Percentiles rank a stretch among this genome's conserved stretches.
These are phyloP conservation scores for Neurospora terricola DNA, from an alignment of 495 filamentous ascomycete genomes.

Conservation along the genomic window DNA sequence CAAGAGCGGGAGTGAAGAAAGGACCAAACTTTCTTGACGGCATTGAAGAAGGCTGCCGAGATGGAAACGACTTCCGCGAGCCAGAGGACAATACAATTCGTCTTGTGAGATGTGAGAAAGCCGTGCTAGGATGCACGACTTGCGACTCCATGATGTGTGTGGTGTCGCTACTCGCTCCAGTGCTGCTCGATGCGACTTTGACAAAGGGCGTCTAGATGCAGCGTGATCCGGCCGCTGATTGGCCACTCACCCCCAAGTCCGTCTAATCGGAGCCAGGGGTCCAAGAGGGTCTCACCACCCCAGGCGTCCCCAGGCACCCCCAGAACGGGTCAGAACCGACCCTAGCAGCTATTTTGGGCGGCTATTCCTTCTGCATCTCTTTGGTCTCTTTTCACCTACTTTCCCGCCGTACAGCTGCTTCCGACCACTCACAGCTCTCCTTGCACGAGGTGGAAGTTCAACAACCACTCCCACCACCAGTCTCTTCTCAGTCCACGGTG, in stretches of 20 bases:
- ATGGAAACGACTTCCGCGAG: neutral
- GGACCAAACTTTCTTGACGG: neutral
- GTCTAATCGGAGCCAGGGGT: neutral
- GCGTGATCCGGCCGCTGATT: constrained; percentile 19
- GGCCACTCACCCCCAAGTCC: constrained; percentile 4
- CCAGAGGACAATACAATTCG: neutral
- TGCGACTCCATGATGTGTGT: neutral
- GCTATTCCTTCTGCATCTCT: constrained; percentile 8
- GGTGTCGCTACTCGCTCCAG: neutral
- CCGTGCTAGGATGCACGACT: neutral
- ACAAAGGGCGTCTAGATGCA: constrained; percentile 22
- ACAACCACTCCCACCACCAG: neutral
- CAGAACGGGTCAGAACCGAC: neutral
- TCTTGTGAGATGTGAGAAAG: neutral
- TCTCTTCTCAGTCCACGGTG: constrained; percentile 2
- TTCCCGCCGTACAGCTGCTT: constrained; percentile 4
- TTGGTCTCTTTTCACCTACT: neutral
- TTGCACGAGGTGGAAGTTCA: neutral
- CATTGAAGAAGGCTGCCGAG: neutral
- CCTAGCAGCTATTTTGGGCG: constrained; percentile 19
- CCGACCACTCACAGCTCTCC: constrained; percentile 12
- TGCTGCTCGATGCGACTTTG: neutral
- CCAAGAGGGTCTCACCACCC: neutral
- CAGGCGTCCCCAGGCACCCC: neutral
- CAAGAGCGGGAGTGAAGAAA: neutral